These are phyloP conservation scores for Galeopsis tetrahit DNA, from an alignment of 257 asterid species.

Conservation along the genomic window DNA sequence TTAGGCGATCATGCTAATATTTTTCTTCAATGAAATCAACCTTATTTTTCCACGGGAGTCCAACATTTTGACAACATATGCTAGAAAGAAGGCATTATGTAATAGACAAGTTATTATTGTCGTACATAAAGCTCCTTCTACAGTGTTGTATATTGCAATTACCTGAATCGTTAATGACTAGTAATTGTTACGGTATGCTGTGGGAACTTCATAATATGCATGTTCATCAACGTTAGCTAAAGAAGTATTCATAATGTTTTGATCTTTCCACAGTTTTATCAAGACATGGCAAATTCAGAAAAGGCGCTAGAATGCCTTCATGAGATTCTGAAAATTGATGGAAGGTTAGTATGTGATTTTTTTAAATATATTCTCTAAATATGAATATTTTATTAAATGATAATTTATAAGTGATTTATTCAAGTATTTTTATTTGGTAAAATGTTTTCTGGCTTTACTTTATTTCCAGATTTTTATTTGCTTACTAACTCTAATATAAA, in stretches of 20 bases:
- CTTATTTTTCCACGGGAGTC: conserved; percentile 11
- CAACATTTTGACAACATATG: neutral
- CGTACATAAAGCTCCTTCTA: no score
- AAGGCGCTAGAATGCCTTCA: conserved; percentile 82
- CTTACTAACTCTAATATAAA: conserved; percentile 10
- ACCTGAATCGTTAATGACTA: conserved; percentile 7
- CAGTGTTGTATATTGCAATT: neutral
- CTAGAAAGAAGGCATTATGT: neutral
- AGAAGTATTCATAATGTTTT: conserved; percentile 32
- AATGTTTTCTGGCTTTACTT: conserved; percentile 12
- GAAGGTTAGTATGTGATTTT: conserved; percentile 54
- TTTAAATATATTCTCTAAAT: conserved; percentile 16
- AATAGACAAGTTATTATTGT: neutral
- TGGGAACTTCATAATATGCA: conserved; percentile 19
- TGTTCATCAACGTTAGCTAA: conserved; percentile 29
- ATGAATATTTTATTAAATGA: conserved; percentile 23
- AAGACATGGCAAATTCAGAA: conserved; percentile 81
- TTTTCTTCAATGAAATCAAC: conserved; percentile 6
- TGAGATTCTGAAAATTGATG: conserved; percentile 76
- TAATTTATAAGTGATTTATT: conserved; percentile 9
- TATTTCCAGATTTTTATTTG: conserved; percentile 23
- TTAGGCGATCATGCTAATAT: neutral
- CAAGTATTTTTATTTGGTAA: conserved; percentile 11
- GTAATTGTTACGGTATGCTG: conserved; percentile 28
- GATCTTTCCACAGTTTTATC: conserved; percentile 68